Conservation (phyloP, 805 yeast species). For the Vanderwaltozyma yarrowii region DNA sequence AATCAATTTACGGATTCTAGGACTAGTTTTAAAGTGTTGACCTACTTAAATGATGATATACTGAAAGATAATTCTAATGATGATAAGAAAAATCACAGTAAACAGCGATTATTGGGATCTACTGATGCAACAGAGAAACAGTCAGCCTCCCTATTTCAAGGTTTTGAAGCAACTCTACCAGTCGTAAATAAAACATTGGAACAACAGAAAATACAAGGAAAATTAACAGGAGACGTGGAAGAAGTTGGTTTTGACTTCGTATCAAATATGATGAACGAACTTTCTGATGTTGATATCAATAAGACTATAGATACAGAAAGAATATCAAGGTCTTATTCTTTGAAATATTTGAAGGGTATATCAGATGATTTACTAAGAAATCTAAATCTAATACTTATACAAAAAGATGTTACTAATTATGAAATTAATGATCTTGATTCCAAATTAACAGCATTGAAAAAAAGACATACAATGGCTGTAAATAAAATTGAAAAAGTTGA, state of each 20-base stretch:
- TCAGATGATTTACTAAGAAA: constrained; percentile 34
- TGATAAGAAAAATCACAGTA: background rate
- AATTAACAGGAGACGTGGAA: background rate
- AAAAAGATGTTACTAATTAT: constrained; percentile 52
- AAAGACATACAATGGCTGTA: constrained; percentile 43
- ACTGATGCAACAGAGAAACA: constrained; percentile 1
- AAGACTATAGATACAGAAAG: constrained; percentile 29
- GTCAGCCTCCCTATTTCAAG: constrained; percentile 52
- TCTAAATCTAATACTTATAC: constrained; percentile 47
- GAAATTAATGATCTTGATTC: constrained; percentile 57
- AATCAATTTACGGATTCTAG: constrained; percentile 29
- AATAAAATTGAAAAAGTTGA: constrained; percentile 52
- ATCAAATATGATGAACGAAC: constrained; percentile 6
- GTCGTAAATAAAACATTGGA: constrained; percentile 38
- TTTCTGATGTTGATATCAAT: background rate
- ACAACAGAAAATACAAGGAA: constrained; percentile 1
- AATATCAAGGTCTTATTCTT: constrained; percentile 35
- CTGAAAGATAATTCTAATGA: constrained; percentile 41
- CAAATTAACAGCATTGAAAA: constrained; percentile 42
- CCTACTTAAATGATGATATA: constrained; percentile 52
- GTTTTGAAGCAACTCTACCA: constrained; percentile 52
- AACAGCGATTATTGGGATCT: background rate
- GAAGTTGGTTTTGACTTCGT: constrained; percentile 9
- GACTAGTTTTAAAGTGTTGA: constrained; percentile 38
- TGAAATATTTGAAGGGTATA: constrained; percentile 30